Evolutionary conservation across 805 yeast species (phyloP), one percentile per base, ranked within the genome.

Genomic region (Barnettozyma botsteinii): DNA sequence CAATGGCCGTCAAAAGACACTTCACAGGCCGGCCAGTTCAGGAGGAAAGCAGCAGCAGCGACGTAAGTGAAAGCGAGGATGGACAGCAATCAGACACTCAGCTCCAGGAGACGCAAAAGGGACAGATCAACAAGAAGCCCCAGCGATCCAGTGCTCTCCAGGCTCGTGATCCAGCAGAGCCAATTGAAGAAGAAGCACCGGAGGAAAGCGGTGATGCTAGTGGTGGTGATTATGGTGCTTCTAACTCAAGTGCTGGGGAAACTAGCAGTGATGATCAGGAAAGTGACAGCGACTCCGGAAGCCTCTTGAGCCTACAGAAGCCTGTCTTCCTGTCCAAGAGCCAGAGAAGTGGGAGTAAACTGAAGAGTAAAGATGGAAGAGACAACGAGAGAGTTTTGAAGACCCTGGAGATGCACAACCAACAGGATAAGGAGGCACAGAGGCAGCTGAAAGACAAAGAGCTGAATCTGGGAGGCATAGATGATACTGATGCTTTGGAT

Each of bases 401-500:
- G 51, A 42, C 52, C 33, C 49, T 42, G 45, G 53, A 41, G 48
- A 43, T 32, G 33, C 57, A 49, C 36, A 55, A 52, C 41, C 51
- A 42, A 39, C 59, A 49, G 33, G 57, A 44, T 44, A 47, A 25
- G 21, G 53, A 38, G 45, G 43, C 37, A 29, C 50, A 37, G 37
- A 52, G 45, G 23, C 42, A 38, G 7, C 50, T 47, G n/a, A 43
- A 45, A 17, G 44, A 50, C 13, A 42, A 51, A 17, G 59, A 57
- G 14, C 53, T 58, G 32, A 40, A 50, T 17, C 58, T 53, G 4
- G 40, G 42, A 3, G 66, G 51, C 0, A 52, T 74, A 0, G 84
- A 79, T 48, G 88, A 81, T 49, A 72, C 81, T 0, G 85, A 81
- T 48, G 77, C 70, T 26, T 28, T 72, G 5, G 78, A 78, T 41